Base-by-base conservation (phyloP, 2,329 filamentous ascomycete genomes). In the Calonectria leucothoes region DNA sequence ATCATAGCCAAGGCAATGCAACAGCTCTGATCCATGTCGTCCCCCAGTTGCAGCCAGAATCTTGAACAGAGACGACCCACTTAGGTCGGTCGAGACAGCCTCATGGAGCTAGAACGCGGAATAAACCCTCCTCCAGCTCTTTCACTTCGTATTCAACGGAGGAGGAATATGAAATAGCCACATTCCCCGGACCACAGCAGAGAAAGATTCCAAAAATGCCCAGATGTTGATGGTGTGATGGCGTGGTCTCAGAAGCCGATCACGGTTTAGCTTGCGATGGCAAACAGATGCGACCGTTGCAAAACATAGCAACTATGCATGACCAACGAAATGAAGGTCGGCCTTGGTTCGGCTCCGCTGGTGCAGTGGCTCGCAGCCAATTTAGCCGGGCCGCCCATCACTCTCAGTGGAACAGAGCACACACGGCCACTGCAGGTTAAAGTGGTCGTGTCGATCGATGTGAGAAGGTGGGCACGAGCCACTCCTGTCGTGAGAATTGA, bases 61-160 rank as follows among this genome's bases (percentile, higher is more conserved):
- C 33, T 61, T 35, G n/a, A 8, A 31, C 14, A 37, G 10, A 6
- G 8, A 39, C n/a, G 55, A 25, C 55, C 55, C 55, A 39, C 55
- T 25, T 12, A 17, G 14, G 37, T 4, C 35, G 23, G 33, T 14
- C 20, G n/a, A 61, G 23, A 20, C 1, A n/a, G 8, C 55, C 55
- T 37, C 33, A 39, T 27, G 4, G 25, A 37, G 55, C 55, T 61
- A 39, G 55, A 29, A 39, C 20, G 55, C 55, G 55, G 55, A 27
- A 39, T 37, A 39, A 61, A 61, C 55, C 55, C 55, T 61, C 51
- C 51, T 33, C 35, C 55, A 39, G 31, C n/a, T 61, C n/a, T 27
- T 15, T 25, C 11, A 6, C 14, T 42, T 59, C 55, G 37, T 61
- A 39, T 25, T 15, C 35, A 12, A 39, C 35, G 10, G 15, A 55